Percentiles rank a stretch among this genome's conserved stretches.
Evolutionary conservation across 257 asterid species (phyloP).

Genomic region (Sherardia arvensis): DNA sequence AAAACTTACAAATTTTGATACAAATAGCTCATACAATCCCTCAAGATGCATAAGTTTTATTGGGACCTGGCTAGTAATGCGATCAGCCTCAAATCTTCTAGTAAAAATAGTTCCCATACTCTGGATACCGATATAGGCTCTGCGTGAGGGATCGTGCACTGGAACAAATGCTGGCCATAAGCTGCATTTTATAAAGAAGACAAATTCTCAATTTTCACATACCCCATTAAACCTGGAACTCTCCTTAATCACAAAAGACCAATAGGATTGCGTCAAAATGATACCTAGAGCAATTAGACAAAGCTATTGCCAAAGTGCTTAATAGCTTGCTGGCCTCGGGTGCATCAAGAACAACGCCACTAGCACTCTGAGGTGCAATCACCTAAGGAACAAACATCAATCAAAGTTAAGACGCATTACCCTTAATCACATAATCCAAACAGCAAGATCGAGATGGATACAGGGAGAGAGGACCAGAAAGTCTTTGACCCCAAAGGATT

Average conservation of each 20-base stretch:
- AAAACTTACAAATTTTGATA: slow-evolving; percentile 67
- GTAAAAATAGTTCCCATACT: slow-evolving; percentile 94
- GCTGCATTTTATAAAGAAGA: slow-evolving; percentile 42
- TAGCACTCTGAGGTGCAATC: too few species aligned
- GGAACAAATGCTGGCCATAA: slow-evolving; percentile 99
- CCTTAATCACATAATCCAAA: slow-evolving; percentile 1
- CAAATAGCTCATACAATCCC: slow-evolving; percentile 90
- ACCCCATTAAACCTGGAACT: neutral
- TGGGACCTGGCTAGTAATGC: slow-evolving; percentile 89
- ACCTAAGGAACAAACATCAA: slow-evolving; percentile 2
- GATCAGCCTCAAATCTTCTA: slow-evolving; percentile 94
- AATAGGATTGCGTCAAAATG: slow-evolving; percentile 16
- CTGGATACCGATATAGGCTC: slow-evolving; percentile 92
- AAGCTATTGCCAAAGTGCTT: slow-evolving; percentile 92
- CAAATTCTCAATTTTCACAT: neutral
- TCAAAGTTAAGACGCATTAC: slow-evolving; percentile 2
- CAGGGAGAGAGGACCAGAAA: slow-evolving; percentile 45
- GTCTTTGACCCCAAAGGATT: slow-evolving; percentile 81
- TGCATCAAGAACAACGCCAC: slow-evolving; percentile 85
- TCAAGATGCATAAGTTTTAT: slow-evolving; percentile 94
- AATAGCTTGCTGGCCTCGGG: slow-evolving; percentile 95
- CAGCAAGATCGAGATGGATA: neutral
- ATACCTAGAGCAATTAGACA: slow-evolving; percentile 85
- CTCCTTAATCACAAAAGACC: slow-evolving; percentile 6
- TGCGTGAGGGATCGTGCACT: slow-evolving; percentile 94